These are phyloP conservation scores for Beauveria medogensis DNA, from an alignment of 2,329 filamentous ascomycete genomes.

Conservation along the genomic window DNA sequence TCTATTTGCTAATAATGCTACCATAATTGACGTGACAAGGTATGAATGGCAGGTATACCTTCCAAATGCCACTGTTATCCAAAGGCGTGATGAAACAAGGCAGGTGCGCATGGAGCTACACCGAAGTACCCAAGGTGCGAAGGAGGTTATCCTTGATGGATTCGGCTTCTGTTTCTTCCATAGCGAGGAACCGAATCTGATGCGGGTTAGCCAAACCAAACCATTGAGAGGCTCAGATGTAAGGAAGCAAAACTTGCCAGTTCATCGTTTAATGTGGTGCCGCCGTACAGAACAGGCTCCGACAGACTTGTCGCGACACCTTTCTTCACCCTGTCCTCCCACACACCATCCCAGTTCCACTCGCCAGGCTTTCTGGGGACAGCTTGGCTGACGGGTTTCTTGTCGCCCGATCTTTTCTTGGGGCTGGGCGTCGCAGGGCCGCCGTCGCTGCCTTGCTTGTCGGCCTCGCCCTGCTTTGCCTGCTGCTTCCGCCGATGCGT, in stretches of 20 bases:
- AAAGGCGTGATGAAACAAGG: neutral
- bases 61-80: conserved; percentile 2
- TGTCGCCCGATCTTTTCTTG: conserved; percentile 5
- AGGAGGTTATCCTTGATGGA: conserved; percentile 50
- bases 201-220: conserved; percentile 11
- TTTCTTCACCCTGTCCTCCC: conserved; percentile 80
- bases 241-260: conserved; percentile 45
- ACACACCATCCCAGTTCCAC: conserved; percentile 98
- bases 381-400: neutral
- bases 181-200: conserved; percentile 58
- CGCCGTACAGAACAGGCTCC: conserved; percentile 71
- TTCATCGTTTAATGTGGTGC: conserved; percentile 54
- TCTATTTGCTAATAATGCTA: conserved; percentile 4
- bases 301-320: conserved; percentile 69
- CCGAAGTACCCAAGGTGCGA: conserved; percentile 36
- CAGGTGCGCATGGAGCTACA: conserved; percentile 14
- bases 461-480: conserved; percentile 18
- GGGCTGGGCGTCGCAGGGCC: neutral
- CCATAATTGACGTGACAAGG: neutral
- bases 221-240: neutral
- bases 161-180: conserved; percentile 53
- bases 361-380: conserved; percentile 57
- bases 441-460: neutral
- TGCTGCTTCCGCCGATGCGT: conserved; percentile 47
- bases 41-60: neutral